Conservation (phyloP, 2,329 filamentous ascomycete species). For the Penicillium occitanis region DNA sequence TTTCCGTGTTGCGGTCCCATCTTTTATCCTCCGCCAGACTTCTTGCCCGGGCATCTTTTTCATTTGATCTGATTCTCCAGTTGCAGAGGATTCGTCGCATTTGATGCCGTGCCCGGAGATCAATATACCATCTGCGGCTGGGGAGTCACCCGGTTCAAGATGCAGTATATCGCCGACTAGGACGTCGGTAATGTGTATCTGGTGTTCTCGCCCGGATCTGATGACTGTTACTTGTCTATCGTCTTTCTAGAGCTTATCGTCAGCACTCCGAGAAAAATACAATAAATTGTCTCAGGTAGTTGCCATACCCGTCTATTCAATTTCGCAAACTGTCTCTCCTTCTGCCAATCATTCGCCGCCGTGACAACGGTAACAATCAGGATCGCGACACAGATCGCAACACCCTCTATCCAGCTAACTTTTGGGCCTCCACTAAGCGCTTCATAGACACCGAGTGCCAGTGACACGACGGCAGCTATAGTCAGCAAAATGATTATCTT, state of each 20-base stretch:
- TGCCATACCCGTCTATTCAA: constrained; percentile 53
- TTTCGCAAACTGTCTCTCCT: constrained; percentile 64
- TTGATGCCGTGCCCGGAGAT: constrained; percentile 65
- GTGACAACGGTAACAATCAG: constrained; percentile 64
- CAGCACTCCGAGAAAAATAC: too few species aligned
- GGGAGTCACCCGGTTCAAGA: constrained; percentile 67
- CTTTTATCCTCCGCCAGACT: constrained; percentile 50
- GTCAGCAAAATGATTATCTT: constrained; percentile 71
- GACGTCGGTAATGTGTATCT: constrained; percentile 66
- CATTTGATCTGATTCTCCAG: constrained; percentile 64
- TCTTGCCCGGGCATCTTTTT: background rate
- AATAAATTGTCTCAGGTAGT: background rate
- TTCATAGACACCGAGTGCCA: constrained; percentile 69
- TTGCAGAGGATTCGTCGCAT: constrained; percentile 72
- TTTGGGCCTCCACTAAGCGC: constrained; percentile 53
- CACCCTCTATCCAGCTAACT: constrained; percentile 67
- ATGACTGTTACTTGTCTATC: constrained; percentile 66
- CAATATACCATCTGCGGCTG: constrained; percentile 70
- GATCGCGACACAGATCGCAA: constrained; percentile 66
- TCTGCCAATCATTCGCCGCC: constrained; percentile 67
- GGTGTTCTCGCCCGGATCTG: constrained; percentile 63
- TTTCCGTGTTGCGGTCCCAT: constrained; percentile 44
- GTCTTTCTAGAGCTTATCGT: constrained; percentile 49
- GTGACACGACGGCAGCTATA: constrained; percentile 65
- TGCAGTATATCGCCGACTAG: constrained; percentile 69